Conservation (phyloP, 2,329 filamentous ascomycete species). For the Aspergillus ochraceus region DNA sequence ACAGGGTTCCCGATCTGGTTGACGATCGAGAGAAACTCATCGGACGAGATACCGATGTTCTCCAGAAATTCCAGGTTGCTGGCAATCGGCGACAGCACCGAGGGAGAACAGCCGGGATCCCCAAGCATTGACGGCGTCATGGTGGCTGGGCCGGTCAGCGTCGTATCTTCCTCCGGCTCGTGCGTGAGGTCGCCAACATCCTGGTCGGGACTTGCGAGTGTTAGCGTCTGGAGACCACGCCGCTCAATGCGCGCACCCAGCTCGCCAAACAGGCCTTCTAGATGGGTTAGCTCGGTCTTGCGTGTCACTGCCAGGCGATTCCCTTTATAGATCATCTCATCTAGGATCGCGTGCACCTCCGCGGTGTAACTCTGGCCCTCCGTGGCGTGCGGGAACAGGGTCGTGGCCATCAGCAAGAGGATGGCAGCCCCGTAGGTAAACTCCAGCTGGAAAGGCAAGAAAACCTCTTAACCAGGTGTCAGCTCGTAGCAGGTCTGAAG, state of each 20-base stretch:
- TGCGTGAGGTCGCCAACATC: no score
- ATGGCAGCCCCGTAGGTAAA: constrained; percentile 38
- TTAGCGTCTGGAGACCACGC: constrained; percentile 27
- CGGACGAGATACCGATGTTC: constrained; percentile 40
- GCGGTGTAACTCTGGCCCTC: constrained; percentile 23
- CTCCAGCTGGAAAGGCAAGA: constrained; percentile 42
- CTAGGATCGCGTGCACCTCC: constrained; percentile 30
- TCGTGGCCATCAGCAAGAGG: constrained; percentile 39
- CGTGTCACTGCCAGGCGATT: constrained; percentile 34
- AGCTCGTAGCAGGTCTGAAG: neutral
- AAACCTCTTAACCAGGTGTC: constrained; percentile 29
- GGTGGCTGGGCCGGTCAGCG: neutral
- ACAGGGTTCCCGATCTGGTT: constrained; percentile 33
- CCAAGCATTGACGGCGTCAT: neutral
- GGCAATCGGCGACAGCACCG: neutral
- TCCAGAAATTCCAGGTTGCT: constrained; percentile 33
- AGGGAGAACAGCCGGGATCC: neutral
- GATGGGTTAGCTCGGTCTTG: constrained; percentile 29
- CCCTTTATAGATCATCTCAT: constrained; percentile 35
- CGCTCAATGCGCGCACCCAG: constrained; percentile 26
- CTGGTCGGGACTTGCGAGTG: constrained; percentile 7
- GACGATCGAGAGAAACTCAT: constrained; percentile 41
- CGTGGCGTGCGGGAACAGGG: constrained; percentile 33
- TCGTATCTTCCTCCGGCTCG: neutral
- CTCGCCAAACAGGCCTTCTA: constrained; percentile 30